Evolutionary conservation across 2,329 filamentous ascomycete species (phyloP), one percentile per base, ranked within the genome.

Genomic region (Knufia fluminis): DNA sequence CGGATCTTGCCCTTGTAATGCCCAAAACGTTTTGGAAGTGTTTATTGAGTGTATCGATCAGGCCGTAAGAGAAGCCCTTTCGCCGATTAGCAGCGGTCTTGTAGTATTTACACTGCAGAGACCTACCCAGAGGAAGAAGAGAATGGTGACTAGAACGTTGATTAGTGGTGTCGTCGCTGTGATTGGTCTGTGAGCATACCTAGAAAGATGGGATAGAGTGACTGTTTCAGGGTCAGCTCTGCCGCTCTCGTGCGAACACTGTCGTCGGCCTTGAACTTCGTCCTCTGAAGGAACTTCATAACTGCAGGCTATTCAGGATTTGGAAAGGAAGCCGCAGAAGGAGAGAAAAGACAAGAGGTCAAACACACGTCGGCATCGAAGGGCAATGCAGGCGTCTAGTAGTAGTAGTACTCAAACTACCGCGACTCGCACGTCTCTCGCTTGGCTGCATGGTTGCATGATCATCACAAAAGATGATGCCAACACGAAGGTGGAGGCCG

Each of bases 11-110:
- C 52, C 74, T 72, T 31, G 69, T 71, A 51, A 80, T 78, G 45
- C 65, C 58, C 9, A 79, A 66, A 2, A 72, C 74, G 48, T 71
- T 73, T 55, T 79, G 77, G 62, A 80, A 79, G 60, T 79, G 75
- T 50, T 74, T 74, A 60, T 75, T 74, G 38, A 74, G 60, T 3
- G 70, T 71, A 59, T 73, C 71, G 26, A 71, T 58, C 51, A 75
- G 54, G 14, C 71, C 70, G 58, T 73, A 73, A 24, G 71, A 67
- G 50, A 73, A 73, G 4, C 71, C 70, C 45, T 48, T 3, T 2
- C 19, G 14, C 2, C 19, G 16, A 16, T 33, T 16, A 19, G 16
- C 4, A 19, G n/a, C 7, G 20, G 66, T 68, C 35, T 14, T 10
- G 8, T n/a, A 8, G 24, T n/a, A 4, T 20, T n/a, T 14, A 4